A percentile compares a stretch with the other conserved stretches of the same genome.
Evolutionary conservation across 495 filamentous ascomycete species (phyloP).

Genomic region (Daldinia grandis): DNA sequence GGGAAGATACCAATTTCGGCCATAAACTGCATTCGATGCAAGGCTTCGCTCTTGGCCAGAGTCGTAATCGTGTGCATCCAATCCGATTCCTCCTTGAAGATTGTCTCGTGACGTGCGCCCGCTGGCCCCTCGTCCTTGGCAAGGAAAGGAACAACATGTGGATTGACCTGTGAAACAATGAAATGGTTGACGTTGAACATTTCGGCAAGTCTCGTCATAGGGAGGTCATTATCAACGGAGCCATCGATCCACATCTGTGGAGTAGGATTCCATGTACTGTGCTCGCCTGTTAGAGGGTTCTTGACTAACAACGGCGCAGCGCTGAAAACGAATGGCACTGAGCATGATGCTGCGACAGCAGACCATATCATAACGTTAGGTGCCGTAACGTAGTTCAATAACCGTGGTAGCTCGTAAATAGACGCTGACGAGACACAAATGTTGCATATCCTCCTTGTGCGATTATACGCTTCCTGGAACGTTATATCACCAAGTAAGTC

Average conservation of each 20-base stretch:
- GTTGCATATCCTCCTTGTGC: conserved; percentile 87
- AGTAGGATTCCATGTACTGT: conserved; percentile 82
- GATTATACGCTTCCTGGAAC: conserved; percentile 95
- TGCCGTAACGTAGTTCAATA: conserved; percentile 92
- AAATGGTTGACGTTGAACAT: conserved; percentile 99
- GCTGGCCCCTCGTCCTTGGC: conserved; percentile 69
- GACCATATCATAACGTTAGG: conserved; percentile 97
- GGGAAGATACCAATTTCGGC: conserved; percentile 86
- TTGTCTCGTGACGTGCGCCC: conserved; percentile 52
- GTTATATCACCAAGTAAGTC: conserved; percentile 84
- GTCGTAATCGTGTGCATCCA: conserved; percentile 76
- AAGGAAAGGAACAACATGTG: conserved; percentile 90
- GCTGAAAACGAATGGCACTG: conserved; percentile 87
- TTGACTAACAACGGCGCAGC: conserved; percentile 82
- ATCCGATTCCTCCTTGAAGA: conserved; percentile 47
- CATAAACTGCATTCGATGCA: conserved; percentile 82
- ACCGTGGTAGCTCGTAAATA: conserved; percentile 82
- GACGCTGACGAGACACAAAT: conserved; percentile 90
- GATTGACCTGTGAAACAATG: conserved; percentile 96
- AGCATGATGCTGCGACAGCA: conserved; percentile 93
- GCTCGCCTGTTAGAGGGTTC: conserved; percentile 79
- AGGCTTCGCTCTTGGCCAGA: conserved; percentile 79
- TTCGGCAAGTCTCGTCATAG: conserved; percentile 88
- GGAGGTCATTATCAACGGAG: conserved; percentile 91
- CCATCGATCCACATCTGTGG: conserved; percentile 91